Evolutionary conservation across 2,329 filamentous ascomycete genomes (phyloP).

Genomic region (Truncatella angustata): DNA sequence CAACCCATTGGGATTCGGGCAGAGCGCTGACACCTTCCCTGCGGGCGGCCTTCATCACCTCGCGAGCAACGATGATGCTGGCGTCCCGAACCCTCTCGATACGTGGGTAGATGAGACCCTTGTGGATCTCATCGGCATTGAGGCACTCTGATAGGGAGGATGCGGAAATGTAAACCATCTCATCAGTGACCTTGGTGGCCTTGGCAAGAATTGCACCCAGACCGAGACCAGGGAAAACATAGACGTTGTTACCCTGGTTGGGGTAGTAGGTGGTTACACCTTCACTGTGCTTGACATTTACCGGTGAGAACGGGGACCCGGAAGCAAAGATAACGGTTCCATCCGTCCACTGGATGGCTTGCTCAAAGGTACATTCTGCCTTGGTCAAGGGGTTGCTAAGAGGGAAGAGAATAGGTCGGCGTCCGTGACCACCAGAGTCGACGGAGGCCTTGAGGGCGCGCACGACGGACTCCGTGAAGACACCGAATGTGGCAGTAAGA

Average conservation of each 20-base stretch:
- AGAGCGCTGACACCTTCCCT: constrained; percentile 72
- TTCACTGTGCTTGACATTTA: constrained; percentile 61
- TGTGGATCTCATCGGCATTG: constrained; percentile 75
- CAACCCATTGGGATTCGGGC: constrained; percentile 66
- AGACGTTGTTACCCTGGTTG: constrained; percentile 83
- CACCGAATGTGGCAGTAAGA: constrained; percentile 88
- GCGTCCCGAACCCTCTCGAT: constrained; percentile 91
- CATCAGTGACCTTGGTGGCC: constrained; percentile 80
- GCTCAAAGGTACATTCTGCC: constrained; percentile 96
- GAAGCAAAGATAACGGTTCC: constrained; percentile 92
- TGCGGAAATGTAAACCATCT: constrained; percentile 96
- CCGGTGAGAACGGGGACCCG: constrained; percentile 82
- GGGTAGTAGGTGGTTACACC: constrained; percentile 67
- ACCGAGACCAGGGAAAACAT: constrained; percentile 95
- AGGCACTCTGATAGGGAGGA: constrained; percentile 76
- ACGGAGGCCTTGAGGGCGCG: constrained; percentile 65
- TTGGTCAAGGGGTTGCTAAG: constrained; percentile 95
- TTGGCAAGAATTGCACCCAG: constrained; percentile 91
- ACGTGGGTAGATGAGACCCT: constrained; percentile 85
- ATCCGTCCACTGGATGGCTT: constrained; percentile 86
- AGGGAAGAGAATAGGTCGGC: constrained; percentile 89
- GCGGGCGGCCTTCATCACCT: constrained; percentile 91
- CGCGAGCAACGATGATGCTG: constrained; percentile 79
- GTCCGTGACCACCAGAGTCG: constrained; percentile 63
- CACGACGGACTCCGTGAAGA: constrained; percentile 87